Evolutionary conservation across 352 stramenopile species (phyloP).

Genomic region (Aphanomyces astaci): DNA sequence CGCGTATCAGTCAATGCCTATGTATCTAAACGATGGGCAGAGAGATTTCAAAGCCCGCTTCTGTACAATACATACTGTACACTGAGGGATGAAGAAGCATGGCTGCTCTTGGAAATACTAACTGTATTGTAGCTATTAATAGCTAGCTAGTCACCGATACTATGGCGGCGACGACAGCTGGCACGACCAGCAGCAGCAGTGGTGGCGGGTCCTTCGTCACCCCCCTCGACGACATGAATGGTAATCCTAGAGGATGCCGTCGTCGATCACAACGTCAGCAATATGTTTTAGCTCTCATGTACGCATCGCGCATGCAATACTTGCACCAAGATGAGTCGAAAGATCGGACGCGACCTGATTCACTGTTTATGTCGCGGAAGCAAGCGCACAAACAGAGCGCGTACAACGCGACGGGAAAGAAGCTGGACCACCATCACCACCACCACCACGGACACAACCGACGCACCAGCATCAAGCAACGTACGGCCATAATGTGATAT

Average conservation of each 20-base stretch:
- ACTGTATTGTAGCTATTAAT: neutral
- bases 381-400: slow-evolving; percentile 51
- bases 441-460: neutral
- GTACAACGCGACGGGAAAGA: slow-evolving; percentile 28
- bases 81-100: no score
- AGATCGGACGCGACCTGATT: slow-evolving; percentile 41
- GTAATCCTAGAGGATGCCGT: neutral
- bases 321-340: slow-evolving; percentile 33
- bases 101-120: no score
- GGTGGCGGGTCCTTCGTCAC: neutral
- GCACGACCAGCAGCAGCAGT: no score
- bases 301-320: slow-evolving; percentile 70
- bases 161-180: neutral
- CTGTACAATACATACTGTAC: no score
- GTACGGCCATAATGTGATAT: neutral
- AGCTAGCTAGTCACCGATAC: neutral
- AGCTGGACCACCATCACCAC: slow-evolving; percentile 24
- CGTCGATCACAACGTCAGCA: no score
- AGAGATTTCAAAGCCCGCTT: no score
- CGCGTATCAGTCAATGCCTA: no score
- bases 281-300: slow-evolving; percentile 74
- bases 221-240: slow-evolving; percentile 20
- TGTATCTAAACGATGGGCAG: no score
- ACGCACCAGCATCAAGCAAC: neutral
- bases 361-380: slow-evolving; percentile 69